phyloP scores from a whole-genome alignment of 2,329 filamentous ascomycete genomes.

The Calonectria pauciramosa region DNA sequence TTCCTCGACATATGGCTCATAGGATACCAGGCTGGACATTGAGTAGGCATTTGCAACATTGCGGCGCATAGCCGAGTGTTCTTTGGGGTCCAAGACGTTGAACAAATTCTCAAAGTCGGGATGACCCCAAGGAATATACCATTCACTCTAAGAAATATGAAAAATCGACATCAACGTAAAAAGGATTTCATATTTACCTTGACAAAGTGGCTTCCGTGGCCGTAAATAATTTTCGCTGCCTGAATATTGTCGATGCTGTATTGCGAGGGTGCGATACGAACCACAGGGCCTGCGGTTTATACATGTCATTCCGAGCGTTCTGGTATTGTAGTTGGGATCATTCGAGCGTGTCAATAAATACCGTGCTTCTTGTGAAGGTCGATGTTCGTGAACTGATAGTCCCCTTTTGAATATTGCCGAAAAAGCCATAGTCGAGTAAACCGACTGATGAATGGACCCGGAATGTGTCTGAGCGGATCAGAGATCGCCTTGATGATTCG shows the following conservation, averaged over 20 bases:
- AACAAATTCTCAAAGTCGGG: background rate
- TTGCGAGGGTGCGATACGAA: background rate
- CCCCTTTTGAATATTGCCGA: background rate
- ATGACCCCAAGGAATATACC: background rate
- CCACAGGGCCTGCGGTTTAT: background rate
- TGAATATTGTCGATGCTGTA: background rate
- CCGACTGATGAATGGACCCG: background rate
- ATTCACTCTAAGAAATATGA: background rate
- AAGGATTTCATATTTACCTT: background rate
- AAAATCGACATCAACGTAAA: background rate
- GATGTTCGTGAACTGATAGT: background rate
- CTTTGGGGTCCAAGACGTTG: background rate
- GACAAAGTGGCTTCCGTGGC: background rate
- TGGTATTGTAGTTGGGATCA: too few relatives aligned
- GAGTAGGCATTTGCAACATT: background rate
- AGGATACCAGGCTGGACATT: background rate
- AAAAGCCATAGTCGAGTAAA: conserved; percentile 4
- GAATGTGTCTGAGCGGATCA: background rate
- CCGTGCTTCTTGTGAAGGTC: background rate
- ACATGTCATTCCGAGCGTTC: background rate
- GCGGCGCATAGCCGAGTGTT: background rate
- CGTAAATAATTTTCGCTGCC: background rate
- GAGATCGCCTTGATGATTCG: background rate
- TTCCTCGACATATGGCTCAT: background rate
- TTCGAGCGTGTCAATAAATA: background rate